Evolutionary conservation across 1,284 basidiomycete genomes (phyloP).

Genomic region (Sphaerobolus stellatus): DNA sequence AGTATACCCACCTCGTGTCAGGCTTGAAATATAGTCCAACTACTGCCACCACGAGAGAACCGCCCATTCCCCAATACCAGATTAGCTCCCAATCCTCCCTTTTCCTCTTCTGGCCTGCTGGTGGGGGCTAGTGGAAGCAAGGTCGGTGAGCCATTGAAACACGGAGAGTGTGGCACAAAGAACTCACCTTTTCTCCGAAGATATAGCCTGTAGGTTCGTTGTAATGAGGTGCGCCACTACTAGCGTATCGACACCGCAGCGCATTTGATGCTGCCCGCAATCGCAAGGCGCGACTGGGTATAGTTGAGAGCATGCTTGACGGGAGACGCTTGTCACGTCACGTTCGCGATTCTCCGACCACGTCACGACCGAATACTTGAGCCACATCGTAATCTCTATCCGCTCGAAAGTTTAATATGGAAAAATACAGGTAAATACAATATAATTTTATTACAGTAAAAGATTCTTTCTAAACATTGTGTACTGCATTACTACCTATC

Average conservation of each 20-base stretch:
- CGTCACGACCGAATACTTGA: too few relatives aligned
- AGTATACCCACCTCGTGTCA: slow-evolving; percentile 79
- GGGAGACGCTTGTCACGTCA: background rate
- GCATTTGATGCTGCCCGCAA: slow-evolving; percentile 1
- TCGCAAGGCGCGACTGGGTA: slow-evolving; percentile 5
- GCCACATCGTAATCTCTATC: too few relatives aligned
- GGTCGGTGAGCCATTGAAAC: background rate
- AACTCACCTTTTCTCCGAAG: slow-evolving; percentile 83
- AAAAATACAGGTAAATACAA: too few relatives aligned
- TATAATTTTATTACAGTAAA: too few relatives aligned
- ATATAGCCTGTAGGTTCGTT: slow-evolving; percentile 87
- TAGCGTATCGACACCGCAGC: slow-evolving; percentile 39
- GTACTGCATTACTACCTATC: too few relatives aligned
- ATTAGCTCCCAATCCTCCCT: slow-evolving; percentile 87
- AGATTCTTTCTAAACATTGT: too few relatives aligned
- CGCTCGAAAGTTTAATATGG: background rate
- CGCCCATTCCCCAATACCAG: slow-evolving; percentile 91
- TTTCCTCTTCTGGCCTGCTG: slow-evolving; percentile 79
- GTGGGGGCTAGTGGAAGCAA: slow-evolving; percentile 52
- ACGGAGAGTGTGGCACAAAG: background rate
- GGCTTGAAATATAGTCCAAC: slow-evolving; percentile 92
- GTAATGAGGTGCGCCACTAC: slow-evolving; percentile 78
- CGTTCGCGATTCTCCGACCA: slow-evolving; percentile 2
- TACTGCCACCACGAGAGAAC: slow-evolving; percentile 75
- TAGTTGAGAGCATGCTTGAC: background rate